Conservation (phyloP, 768 basidiomycete genomes). For the Mycena galericulata region DNA sequence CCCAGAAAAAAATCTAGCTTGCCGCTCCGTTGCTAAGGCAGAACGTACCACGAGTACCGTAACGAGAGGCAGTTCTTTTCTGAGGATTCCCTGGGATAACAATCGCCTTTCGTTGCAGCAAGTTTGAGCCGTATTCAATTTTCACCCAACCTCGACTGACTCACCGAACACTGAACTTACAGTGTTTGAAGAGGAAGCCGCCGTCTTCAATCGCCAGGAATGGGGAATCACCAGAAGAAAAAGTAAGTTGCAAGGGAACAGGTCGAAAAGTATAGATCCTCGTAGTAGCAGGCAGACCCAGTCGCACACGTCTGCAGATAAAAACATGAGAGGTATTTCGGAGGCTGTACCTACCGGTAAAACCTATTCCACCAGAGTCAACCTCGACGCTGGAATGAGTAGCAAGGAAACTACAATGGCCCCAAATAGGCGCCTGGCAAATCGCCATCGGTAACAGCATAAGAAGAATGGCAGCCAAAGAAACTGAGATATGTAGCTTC, state of each 20-base stretch:
- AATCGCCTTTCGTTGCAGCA: slow-evolving; percentile 47
- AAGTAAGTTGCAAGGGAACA: slow-evolving; percentile 12
- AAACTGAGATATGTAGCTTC: slow-evolving; percentile 12
- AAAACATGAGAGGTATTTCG: background rate
- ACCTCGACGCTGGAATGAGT: background rate
- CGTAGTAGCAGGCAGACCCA: slow-evolving; percentile 1
- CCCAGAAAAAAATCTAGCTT: no score
- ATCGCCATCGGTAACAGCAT: no score
- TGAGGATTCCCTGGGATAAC: no score
- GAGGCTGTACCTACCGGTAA: slow-evolving; percentile 1
- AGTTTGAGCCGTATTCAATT: no score
- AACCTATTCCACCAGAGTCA: slow-evolving; percentile 13
- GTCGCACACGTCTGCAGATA: slow-evolving; percentile 14
- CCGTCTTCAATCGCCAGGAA: background rate
- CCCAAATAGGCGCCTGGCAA: slow-evolving; percentile 26
- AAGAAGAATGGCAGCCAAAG: slow-evolving; percentile 13
- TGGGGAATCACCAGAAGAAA: no score
- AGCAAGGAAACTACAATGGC: slow-evolving; percentile 27
- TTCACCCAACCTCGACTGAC: slow-evolving; percentile 50
- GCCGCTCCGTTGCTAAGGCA: no score
- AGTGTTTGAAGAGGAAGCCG: slow-evolving; percentile 44
- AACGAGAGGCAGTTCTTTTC: no score
- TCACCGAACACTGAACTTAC: no score
- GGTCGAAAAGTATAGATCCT: slow-evolving; percentile 25
- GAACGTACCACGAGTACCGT: no score